Evolutionary conservation across 1,284 basidiomycete species (phyloP), one percentile per base, ranked within the genome.

Genomic region (Cutaneotrichosporon curvatum): DNA sequence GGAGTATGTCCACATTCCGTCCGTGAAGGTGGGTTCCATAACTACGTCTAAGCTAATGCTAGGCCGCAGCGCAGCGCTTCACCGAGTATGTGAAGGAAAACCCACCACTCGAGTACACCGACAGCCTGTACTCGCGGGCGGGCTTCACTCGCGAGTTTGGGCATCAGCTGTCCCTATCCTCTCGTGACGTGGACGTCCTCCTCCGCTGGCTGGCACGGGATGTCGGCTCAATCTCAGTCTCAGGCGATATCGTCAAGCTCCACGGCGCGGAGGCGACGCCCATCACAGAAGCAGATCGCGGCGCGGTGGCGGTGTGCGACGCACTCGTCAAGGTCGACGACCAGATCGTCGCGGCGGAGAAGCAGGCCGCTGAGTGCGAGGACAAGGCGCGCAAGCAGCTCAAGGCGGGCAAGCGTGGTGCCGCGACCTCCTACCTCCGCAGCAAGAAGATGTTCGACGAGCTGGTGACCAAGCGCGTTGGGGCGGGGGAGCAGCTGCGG

Each of bases 161-260:
- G 0, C 54, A 58, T 5, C 73, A 75, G 11, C 19, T 35, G 7
- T 8, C 41, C 4, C 48, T 62, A 37, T 58, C 55, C 32, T 47
- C 46, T 37, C 48, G 42, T 6, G 68, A 97, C 64, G 65, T 79
- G 11, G 78, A 77, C 45, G 78, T 92, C 2, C 63, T 95, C 25
- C 48, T 94, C 22, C 84, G 76, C 66, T 88, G 82, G 67, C 72
- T 97, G 32, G 78, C 83, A 58, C 77, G 92, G 39, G 92, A 97
- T 63, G 78, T 76, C 57, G 73, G 72, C 5, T 74, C 78, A 0
- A 55, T 91, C 4, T 74, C 84, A 0, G 70, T 79, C 10, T 79
- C 85, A 43, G 76, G 79, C 49, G 80, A 82, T 45, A 86, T 87
- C 8, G 79, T 89, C 63, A 91, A 91, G 68, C 85, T 91, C 54